A percentile compares a stretch with the other conserved stretches of the same genome.
These are phyloP conservation scores for Yamadazyma dushanensis DNA, from an alignment of 1,139 yeast species.

Conservation along the genomic window DNA sequence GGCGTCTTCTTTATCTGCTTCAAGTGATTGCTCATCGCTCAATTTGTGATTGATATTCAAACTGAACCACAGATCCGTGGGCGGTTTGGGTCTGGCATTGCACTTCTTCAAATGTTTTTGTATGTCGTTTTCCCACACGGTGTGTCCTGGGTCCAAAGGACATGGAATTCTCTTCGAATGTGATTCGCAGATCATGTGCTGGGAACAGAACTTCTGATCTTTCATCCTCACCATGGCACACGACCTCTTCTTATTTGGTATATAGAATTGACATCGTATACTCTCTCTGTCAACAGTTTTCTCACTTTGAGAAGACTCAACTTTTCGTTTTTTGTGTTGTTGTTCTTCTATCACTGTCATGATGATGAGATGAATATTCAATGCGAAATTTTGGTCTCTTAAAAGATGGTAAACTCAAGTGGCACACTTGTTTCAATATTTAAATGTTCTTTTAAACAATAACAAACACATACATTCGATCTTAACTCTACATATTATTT, in stretches of 20 bases:
- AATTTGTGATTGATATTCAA: slow-evolving; percentile 35
- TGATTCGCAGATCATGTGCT: slow-evolving; percentile 44
- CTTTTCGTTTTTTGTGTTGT: not conserved
- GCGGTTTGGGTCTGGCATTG: slow-evolving; percentile 39
- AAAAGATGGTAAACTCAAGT: not conserved
- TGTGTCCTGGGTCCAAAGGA: slow-evolving; percentile 75
- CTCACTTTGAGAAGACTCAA: not conserved
- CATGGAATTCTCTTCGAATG: slow-evolving; percentile 59
- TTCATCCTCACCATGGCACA: slow-evolving; percentile 65
- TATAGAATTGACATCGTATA: slow-evolving; percentile 50
- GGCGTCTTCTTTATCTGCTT: slow-evolving; percentile 11
- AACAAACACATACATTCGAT: no score
- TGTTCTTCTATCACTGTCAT: not conserved
- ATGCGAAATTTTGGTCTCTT: not conserved
- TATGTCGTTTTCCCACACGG: slow-evolving; percentile 63
- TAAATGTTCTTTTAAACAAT: not conserved
- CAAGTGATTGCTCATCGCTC: not conserved
- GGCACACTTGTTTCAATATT: not conserved
- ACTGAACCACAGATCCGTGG: slow-evolving; percentile 44
- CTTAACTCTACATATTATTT: no score
- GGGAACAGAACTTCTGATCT: slow-evolving; percentile 58
- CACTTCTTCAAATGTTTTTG: slow-evolving; percentile 63
- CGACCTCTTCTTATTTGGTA: slow-evolving; percentile 48
- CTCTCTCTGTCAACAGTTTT: no score
- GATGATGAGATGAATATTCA: not conserved